These are phyloP conservation scores for Aspergillus cavernicola DNA, from an alignment of 495 filamentous ascomycete species.

Conservation along the genomic window DNA sequence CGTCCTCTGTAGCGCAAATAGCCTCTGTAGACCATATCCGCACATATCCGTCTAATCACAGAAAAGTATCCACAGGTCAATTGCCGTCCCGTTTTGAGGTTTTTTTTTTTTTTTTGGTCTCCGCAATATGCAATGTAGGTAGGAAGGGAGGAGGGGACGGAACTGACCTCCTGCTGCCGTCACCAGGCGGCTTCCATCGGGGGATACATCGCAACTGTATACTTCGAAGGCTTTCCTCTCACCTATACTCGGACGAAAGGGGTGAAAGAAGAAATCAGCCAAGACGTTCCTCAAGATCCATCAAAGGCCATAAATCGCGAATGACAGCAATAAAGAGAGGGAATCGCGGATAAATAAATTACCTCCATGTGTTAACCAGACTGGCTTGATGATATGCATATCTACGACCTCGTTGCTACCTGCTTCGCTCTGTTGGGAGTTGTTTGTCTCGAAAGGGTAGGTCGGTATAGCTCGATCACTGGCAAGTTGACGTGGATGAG, in stretches of 20 bases:
- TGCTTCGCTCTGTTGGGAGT: conserved; percentile 1
- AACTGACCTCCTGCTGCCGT: conserved; percentile 88
- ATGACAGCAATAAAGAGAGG: conserved; percentile 13
- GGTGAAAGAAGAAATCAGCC: conserved; percentile 6
- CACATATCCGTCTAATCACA: conserved; percentile 77
- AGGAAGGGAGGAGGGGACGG: background rate
- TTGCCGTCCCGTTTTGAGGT: background rate
- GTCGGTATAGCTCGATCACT: conserved; percentile 14
- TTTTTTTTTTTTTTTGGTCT: background rate
- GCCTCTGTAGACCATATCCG: conserved; percentile 96
- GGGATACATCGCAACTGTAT: conserved; percentile 94
- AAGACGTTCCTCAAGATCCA: background rate
- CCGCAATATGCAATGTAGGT: background rate
- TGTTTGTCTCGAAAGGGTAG: conserved; percentile 1
- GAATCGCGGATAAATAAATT: conserved; percentile 24
- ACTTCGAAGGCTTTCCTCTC: conserved; percentile 97
- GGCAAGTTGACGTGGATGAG: conserved; percentile 22
- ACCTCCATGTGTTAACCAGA: conserved; percentile 92
- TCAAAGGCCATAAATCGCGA: background rate
- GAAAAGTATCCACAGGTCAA: conserved; percentile 17
- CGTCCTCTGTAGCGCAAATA: conserved; percentile 72
- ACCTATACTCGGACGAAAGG: conserved; percentile 43
- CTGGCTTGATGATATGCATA: conserved; percentile 91
- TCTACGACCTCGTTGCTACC: conserved; percentile 19
- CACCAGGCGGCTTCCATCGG: conserved; percentile 84